Conservation (phyloP, 2,329 filamentous ascomycete genomes). For the Cladophialophora exuberans region DNA sequence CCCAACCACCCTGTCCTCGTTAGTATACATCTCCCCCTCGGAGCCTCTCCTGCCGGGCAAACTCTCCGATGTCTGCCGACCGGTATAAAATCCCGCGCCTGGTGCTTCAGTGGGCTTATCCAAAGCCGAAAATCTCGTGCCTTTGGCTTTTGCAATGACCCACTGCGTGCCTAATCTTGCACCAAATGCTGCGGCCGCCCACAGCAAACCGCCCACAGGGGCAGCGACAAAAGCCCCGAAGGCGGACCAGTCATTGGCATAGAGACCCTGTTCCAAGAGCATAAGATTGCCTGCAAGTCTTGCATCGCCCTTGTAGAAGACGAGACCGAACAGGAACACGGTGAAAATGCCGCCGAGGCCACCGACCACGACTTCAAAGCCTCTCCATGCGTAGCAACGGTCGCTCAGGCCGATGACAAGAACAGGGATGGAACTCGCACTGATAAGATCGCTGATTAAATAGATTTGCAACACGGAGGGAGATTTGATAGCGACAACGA, state of each 20-base stretch:
- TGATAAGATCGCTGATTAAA: slow-evolving; percentile 78
- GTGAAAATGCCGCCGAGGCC: slow-evolving; percentile 76
- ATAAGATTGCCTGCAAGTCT: slow-evolving; percentile 67
- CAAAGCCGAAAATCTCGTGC: slow-evolving; percentile 67
- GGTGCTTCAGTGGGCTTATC: slow-evolving; percentile 57
- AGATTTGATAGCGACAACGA: slow-evolving; percentile 73
- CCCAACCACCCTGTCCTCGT: slow-evolving; percentile 31
- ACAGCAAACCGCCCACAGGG: slow-evolving; percentile 73
- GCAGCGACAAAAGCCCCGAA: slow-evolving; percentile 82
- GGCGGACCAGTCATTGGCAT: slow-evolving; percentile 76
- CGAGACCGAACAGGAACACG: slow-evolving; percentile 78
- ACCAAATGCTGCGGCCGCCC: slow-evolving; percentile 66
- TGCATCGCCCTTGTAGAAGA: slow-evolving; percentile 71
- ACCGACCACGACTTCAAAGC: slow-evolving; percentile 78
- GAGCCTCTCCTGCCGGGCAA: slow-evolving; percentile 1
- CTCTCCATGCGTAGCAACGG: slow-evolving; percentile 71
- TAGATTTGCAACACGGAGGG: slow-evolving; percentile 80
- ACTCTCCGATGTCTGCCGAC: background rate
- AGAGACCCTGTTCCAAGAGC: slow-evolving; percentile 72
- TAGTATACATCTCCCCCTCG: slow-evolving; percentile 21
- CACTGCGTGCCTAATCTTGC: slow-evolving; percentile 65
- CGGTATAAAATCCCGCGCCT: slow-evolving; percentile 29
- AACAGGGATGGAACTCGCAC: slow-evolving; percentile 74
- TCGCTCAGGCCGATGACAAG: slow-evolving; percentile 73
- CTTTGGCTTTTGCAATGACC: slow-evolving; percentile 59